Base-by-base conservation (phyloP, 176 grass and related monocot species). In the Hsuehochloa calcarea region DNA sequence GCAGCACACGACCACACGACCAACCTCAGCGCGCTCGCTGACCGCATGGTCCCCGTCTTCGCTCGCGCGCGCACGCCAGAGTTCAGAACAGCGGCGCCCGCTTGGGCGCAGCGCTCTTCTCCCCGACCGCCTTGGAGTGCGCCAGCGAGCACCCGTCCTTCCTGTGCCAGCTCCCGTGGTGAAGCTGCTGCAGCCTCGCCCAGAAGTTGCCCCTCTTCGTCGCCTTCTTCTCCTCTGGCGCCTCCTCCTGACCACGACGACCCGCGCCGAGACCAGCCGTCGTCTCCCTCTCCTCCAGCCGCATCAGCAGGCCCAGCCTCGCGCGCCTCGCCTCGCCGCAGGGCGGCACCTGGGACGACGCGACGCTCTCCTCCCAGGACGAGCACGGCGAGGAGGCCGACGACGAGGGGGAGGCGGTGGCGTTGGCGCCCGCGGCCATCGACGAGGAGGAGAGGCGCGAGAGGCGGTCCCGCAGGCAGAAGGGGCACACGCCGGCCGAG, bases 391-490 rank as follows among this genome's bases (percentile, higher is more conserved):
- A 93, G 25, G 61, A 89, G 4, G 74, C 56, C 16, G 84, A 40
- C 1, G 95, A 77, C 3, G 90, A 65, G 0, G 74, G 37, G 2
- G 68, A 5, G 0, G 65, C 1, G 31, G 65, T 44, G 8, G 55
- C 31, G 11, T 37, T 12, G 22, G 31, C 67, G 34, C 20, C 49
- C 55, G 89, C 87, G 41, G 84, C 69, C 50, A 20, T 8, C 1
- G 51, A 19, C 51, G 86, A 58, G 63, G 66, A 66, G 65, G 85
- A 84, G 82, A 93, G 87, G 56, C 88, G 82, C n/a, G 65, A 58
- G 25, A 98, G 95, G 77, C 85, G 92, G 87, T 95, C 93, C 9
- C 78, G 85, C 12, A 98, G 91, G 93, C 95, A 97, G 78, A 87
- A 93, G 35, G 95, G 92, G 87, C 95, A 97, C 66, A 97, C 95